Conservation (phyloP, 1,139 yeast species). For the Chernovozyma aurita region DNA sequence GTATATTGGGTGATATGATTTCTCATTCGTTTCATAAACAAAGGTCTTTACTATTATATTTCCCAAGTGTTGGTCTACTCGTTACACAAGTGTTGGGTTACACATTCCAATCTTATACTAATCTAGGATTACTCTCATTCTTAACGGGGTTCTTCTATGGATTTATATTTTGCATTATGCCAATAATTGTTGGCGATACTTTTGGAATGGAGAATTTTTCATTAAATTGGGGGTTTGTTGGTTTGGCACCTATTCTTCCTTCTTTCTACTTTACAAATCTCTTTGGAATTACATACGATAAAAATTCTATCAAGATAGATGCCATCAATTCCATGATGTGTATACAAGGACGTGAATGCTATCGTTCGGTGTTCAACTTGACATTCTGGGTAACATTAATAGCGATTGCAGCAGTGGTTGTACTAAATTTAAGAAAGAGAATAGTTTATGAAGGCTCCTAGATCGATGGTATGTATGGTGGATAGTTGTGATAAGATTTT, state of each 20-base stretch:
- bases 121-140: conserved; percentile 36
- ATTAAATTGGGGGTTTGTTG: conserved; percentile 55
- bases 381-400: conserved; percentile 28
- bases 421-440: background rate
- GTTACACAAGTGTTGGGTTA: conserved; percentile 41
- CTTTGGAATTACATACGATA: conserved; percentile 52
- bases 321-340: conserved; percentile 23
- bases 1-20: conserved; percentile 49
- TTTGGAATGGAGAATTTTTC: conserved; percentile 55
- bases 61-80: conserved; percentile 42
- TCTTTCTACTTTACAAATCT: conserved; percentile 45
- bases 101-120: conserved; percentile 20
- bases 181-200: conserved; percentile 53
- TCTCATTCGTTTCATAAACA: conserved; percentile 38
- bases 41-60: conserved; percentile 41
- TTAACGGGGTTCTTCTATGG: conserved; percentile 56
- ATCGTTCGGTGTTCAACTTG: conserved; percentile 34
- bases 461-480: background rate
- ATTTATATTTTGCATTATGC: conserved; percentile 52
- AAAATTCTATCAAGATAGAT: conserved; percentile 23
- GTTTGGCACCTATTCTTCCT: conserved; percentile 51
- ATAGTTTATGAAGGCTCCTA: background rate
- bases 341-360: conserved; percentile 38
- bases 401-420: conserved; percentile 12
- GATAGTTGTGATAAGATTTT: background rate